Base-by-base conservation (phyloP, 768 basidiomycete genomes). In the Psilocybe cubensis region DNA sequence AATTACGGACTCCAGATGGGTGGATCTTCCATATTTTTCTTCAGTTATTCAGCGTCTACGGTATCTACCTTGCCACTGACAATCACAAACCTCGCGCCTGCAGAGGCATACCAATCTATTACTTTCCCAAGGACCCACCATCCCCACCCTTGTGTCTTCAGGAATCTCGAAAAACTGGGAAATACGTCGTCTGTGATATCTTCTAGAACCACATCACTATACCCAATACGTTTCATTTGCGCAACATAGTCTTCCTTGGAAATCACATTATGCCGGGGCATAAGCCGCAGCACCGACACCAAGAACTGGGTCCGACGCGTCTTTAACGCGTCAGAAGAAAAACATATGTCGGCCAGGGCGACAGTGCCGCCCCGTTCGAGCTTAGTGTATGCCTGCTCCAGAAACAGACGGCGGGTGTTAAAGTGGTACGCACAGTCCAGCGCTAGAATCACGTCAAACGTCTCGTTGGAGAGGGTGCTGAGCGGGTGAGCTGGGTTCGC, bases 391-490 rank as follows among this genome's bases (percentile, higher is more conserved):
- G 76, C 69, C 65, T 88, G 86, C 12, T 68, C 66, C 10, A 89
- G 74, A 65, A 89, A 88, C 5, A 52, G 58, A 6, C 61, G 60
- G 25, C 87, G 80, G 1, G 83, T 81, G 11, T 75, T 59, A 66
- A 88, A 89, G 64, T 90, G 87, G 64, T 88, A 89, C 2, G 86
- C 87, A 60, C 87, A 89, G 64, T 90, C 88, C 12, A 88, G 73
- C 0, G 84, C 85, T 23, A 87, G 73, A 29, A 89, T 80, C 17
- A 72, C 70, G 54, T 83, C 79, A 63, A 80, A 88, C 12, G 50
- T 33, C 12, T 53, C 49, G 9, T 41, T 44, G 4, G 71, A 65
- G 4, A 70, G 62, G 8, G 78, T 73, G 57, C 76, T 66, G 10
- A 86, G 71, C 24, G 85, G 86, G 58, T 84, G 84, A 8, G 58